Evolutionary conservation across 345 rosid genomes (phyloP), one percentile per base, ranked within the genome.

Genomic region (Gossypium herbaceum): DNA sequence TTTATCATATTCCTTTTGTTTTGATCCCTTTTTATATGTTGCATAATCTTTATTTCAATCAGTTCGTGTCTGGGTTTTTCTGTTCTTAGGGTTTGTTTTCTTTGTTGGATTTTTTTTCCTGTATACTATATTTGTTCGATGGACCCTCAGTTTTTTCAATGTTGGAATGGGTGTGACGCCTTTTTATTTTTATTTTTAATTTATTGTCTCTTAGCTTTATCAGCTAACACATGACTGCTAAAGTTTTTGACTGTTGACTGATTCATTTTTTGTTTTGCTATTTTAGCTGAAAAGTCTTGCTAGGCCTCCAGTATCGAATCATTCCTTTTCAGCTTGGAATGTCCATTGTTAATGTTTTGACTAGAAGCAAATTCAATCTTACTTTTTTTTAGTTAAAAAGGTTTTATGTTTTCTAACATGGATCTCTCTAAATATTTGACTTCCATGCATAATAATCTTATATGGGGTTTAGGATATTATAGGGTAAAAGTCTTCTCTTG

Each of bases 271-370:
- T 3, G 12, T 41, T 43, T 55, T 58, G 34, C n/a, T 63, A 15
- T 29, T 75, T 67, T 58, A 15, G 73, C 59, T 76, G 74, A 74
- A 68, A 80, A 68, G 72, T 77, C 56, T 56, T 75, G 59, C 41
- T 22, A 67, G 73, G 62, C 44, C 69, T 58, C 13, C 48, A 52
- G 19, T n/a, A 29, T 54, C 71, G 47, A 76, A 29, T 59, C 77
- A 68, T 67, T 60, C 65, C 11, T 43, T 12, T 69, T 51, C 61
- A 76, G 56, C 44, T 27, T 56, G 41, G 71, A 63, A 74, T 70
- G 68, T 55, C 56, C 77, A 25, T 56, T 81, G n/a, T 84, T 77
- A 25, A 50, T 81, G n/a, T 84, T 75, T 59, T 68, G 76, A 76
- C 80, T 63, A 56, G 3, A 15, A 27, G 11, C 34, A 27, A 54